Evolutionary conservation across 2,329 filamentous ascomycete genomes (phyloP).

Genomic region (Calonectria naviculata): DNA sequence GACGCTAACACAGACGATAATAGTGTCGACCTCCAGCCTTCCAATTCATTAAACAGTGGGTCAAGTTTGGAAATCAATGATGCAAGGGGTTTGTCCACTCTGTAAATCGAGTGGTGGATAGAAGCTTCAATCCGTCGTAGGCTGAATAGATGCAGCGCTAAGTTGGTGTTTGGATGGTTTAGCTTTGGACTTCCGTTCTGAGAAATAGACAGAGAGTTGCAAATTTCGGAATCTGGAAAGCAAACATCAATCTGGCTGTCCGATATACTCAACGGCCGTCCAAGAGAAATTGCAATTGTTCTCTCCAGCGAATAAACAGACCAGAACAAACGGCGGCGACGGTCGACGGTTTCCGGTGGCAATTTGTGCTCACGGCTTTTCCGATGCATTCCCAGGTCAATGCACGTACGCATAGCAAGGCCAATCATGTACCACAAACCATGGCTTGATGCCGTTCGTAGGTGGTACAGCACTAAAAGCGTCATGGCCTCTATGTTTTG

Average conservation of each 20-base stretch:
- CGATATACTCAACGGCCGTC: neutral
- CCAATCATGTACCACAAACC: neutral
- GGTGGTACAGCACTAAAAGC: neutral
- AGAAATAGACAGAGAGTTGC: neutral
- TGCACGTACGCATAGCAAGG: neutral
- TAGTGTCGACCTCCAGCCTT: neutral
- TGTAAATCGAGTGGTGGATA: neutral
- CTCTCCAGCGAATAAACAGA: neutral
- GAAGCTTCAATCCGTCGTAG: neutral
- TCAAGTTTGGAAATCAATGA: neutral
- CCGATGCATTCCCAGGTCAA: neutral
- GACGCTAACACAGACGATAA: neutral
- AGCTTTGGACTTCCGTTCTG: neutral
- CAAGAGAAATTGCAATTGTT: neutral
- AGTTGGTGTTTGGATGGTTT: neutral
- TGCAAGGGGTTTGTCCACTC: neutral
- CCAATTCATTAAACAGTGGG: neutral
- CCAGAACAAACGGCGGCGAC: neutral
- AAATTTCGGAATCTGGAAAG: neutral
- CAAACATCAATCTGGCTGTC: neutral
- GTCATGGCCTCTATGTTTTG: constrained; percentile 4
- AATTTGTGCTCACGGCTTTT: neutral
- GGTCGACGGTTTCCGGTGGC: neutral
- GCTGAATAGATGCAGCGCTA: neutral
- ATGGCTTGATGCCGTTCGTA: neutral